Base-by-base conservation (phyloP, 1,139 yeast species). In the Hyphopichia burtonii region DNA sequence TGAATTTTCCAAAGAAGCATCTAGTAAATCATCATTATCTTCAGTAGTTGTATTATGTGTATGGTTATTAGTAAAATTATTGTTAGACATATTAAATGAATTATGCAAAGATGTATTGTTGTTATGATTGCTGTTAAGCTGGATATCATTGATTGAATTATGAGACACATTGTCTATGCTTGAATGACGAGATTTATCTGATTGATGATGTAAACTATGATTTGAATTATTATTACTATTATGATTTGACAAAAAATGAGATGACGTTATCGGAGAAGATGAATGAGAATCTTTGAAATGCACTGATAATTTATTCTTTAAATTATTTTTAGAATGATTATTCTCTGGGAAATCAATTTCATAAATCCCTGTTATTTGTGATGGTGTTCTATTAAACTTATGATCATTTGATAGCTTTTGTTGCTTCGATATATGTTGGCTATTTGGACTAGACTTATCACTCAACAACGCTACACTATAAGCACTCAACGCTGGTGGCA, bases 401-500 rank as follows among this genome's bases (percentile, higher is more conserved):
- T 16, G 4, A 11, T 31, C 34, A 31, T 31, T 18, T 3, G 34
- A n/a, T 35, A 35, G 11, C 25, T 25, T 35, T 35, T 14, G 37
- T 16, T 23, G 30, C 22, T 35, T 35, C 10, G 31, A 35, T 16
- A 18, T 18, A 22, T 23, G 20, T 15, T 23, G 37, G 44, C 46
- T 36, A 44, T 51, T 23, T 16, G 32, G 22, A 14, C 32, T 43
- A 41, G 57, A 47, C 37, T 52, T 49, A 33, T 61, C 68, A 47
- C 64, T 63, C 40, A 69, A 55, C 40, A 63, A 56, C 31, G 74
- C 73, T 41, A 70, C 61, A 50, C 73, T 61, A 48, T 82, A 82
- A 11, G 83, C 76, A 54, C 87, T 82, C 48, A 83, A 66, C 12
- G 81, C 80, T 2, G 89, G 89, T 0, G 88, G 87, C 44, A 77